These are phyloP conservation scores for Fusarium newnesense DNA, from an alignment of 2,329 filamentous ascomycete species.

Conservation along the genomic window DNA sequence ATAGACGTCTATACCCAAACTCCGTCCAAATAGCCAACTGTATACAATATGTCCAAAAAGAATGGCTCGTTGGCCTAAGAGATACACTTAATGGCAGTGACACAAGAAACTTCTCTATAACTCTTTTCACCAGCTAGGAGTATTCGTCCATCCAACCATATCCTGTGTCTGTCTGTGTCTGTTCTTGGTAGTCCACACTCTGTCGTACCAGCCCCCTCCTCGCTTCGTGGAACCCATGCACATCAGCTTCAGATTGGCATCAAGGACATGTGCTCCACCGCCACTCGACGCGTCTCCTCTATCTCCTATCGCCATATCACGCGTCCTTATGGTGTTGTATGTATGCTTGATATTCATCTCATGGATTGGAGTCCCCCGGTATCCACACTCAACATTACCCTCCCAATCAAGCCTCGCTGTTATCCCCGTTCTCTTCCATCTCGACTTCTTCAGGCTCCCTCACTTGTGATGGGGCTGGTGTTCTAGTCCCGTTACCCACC, in stretches of 20 bases:
- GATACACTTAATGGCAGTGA: background rate
- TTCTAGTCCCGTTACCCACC: conserved; percentile 29
- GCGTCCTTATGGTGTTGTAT: conserved; percentile 40
- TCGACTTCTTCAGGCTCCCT: conserved; percentile 31
- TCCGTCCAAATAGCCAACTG: background rate
- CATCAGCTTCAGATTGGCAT: conserved; percentile 17
- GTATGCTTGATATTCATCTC: conserved; percentile 11
- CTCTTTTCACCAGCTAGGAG: conserved; percentile 20
- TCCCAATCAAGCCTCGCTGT: conserved; percentile 31
- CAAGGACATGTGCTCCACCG: conserved; percentile 14
- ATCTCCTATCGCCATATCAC: conserved; percentile 33
- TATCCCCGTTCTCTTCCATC: conserved; percentile 24
- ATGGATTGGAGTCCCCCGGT: conserved; percentile 7
- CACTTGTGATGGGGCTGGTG: conserved; percentile 20
- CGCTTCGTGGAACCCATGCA: conserved; percentile 24
- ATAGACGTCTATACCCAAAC: background rate
- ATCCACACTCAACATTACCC: conserved; percentile 27
- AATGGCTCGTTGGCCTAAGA: background rate
- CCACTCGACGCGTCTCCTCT: conserved; percentile 34
- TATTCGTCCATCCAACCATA: conserved; percentile 37
- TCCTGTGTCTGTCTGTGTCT: conserved; percentile 11
- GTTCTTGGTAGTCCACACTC: background rate
- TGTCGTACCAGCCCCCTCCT: conserved; percentile 14
- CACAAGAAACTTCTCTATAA: background rate
- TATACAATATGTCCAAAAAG: background rate